Percentiles rank a stretch among this genome's conserved stretches.
Evolutionary conservation across 257 asterid species (phyloP).

Genomic region (Petunia axillaris): DNA sequence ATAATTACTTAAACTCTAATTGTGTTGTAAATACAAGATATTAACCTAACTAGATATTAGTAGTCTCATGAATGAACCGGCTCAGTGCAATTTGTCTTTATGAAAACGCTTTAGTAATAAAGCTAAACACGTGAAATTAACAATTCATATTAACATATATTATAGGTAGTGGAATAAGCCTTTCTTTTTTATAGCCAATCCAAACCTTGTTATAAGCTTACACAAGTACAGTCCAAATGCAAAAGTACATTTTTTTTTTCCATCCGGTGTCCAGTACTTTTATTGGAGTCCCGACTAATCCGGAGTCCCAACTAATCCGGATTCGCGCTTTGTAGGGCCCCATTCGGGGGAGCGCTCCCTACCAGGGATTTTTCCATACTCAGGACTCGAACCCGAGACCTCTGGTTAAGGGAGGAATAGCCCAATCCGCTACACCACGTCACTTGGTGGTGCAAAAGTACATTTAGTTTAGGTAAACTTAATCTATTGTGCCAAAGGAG

Average conservation of each 20-base stretch:
- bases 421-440: too few relatives aligned
- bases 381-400: too few relatives aligned
- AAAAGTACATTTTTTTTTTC: too few relatives aligned
- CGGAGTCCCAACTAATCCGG: too few relatives aligned
- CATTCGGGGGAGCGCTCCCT: too few relatives aligned
- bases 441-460: too few relatives aligned
- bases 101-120: not conserved
- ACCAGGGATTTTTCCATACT: too few relatives aligned
- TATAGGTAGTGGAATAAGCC: not conserved
- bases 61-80: not conserved
- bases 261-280: too few relatives aligned
- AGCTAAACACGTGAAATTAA: constrained; percentile 16
- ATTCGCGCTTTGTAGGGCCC: too few relatives aligned
- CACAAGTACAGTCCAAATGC: constrained; percentile 4
- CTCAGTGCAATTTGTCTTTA: not conserved
- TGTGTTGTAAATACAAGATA: not conserved
- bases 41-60: not conserved
- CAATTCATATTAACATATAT: not conserved
- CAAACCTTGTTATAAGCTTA: not conserved
- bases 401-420: too few relatives aligned
- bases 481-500: not conserved
- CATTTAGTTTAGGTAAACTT: not conserved
- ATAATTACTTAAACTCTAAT: not conserved
- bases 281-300: too few relatives aligned
- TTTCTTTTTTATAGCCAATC: constrained; percentile 2